phyloP scores from a whole-genome alignment of 1,284 basidiomycete genomes.

The Trametes pubescens region DNA sequence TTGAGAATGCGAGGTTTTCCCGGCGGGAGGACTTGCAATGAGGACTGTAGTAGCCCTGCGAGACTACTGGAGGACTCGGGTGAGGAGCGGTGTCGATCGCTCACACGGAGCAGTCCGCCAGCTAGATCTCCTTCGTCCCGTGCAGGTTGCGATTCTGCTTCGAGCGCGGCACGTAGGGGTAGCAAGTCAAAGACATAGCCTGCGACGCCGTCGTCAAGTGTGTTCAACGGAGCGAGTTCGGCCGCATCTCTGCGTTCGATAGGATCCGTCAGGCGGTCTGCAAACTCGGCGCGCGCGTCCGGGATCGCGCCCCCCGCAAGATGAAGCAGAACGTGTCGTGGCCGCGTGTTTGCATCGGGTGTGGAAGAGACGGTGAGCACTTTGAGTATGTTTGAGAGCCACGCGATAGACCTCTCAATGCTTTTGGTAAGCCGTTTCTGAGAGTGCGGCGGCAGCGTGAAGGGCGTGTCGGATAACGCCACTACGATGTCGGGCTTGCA shows the following conservation, averaged over 20 bases:
- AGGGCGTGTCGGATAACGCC: slow-evolving; percentile 75
- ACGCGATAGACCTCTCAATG: slow-evolving; percentile 69
- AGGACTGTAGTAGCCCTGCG: slow-evolving; percentile 58
- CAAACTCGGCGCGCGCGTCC: slow-evolving; percentile 69
- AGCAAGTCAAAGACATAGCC: slow-evolving; percentile 77
- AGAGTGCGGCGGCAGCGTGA: slow-evolving; percentile 66
- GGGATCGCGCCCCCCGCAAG: slow-evolving; percentile 67
- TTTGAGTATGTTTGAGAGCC: slow-evolving; percentile 63
- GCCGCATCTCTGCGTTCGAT: slow-evolving; percentile 64
- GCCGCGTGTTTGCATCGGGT: slow-evolving; percentile 7
- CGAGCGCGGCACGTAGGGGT: slow-evolving; percentile 52
- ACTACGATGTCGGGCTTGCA: slow-evolving; percentile 76
- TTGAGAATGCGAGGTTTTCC: slow-evolving; percentile 70
- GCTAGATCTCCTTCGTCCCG: neutral
- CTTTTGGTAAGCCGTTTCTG: slow-evolving; percentile 80
- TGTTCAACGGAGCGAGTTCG: slow-evolving; percentile 56
- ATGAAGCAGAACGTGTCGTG: slow-evolving; percentile 57
- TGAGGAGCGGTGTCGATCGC: slow-evolving; percentile 27
- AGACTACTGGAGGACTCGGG: slow-evolving; percentile 18
- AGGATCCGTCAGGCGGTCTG: slow-evolving; percentile 62
- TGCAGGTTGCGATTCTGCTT: slow-evolving; percentile 7
- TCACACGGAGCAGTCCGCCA: slow-evolving; percentile 17
- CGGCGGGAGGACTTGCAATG: slow-evolving; percentile 59
- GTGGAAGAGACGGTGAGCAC: neutral
- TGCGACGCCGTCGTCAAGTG: slow-evolving; percentile 69